Conservation (phyloP, 148 eudicot genomes). For the Rhododendron simsii region DNA sequence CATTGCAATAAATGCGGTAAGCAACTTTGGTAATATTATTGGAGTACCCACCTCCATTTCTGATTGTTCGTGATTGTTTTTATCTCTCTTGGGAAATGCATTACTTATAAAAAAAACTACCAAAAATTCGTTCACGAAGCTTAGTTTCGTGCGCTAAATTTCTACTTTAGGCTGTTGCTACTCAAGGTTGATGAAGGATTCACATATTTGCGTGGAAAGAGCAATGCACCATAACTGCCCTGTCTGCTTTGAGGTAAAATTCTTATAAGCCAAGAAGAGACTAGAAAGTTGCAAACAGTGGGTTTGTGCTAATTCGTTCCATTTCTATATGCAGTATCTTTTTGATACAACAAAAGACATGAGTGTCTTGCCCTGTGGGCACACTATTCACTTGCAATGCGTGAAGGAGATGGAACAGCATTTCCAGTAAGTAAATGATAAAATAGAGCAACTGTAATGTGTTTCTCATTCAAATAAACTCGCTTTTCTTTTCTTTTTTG, state of each 20-base stretch:
- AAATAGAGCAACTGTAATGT: background rate
- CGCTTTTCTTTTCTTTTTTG: background rate
- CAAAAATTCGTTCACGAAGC: background rate
- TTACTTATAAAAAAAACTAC: background rate
- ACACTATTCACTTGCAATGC: constrained; percentile 39
- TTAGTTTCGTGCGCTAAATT: background rate
- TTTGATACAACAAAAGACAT: constrained; percentile 34
- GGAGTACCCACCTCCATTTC: background rate
- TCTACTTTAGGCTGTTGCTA: constrained; percentile 61
- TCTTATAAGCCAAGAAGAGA: background rate
- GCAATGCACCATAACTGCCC: constrained; percentile 93
- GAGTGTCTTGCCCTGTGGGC: constrained; percentile 36
- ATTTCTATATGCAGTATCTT: constrained; percentile 25
- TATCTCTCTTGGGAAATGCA: background rate
- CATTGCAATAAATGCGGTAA: constrained; percentile 78
- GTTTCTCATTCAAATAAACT: background rate
- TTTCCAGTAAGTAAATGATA: constrained; percentile 23
- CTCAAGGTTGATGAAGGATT: constrained; percentile 48
- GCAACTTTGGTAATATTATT: background rate
- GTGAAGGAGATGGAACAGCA: constrained; percentile 38
- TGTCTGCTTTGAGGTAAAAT: constrained; percentile 69
- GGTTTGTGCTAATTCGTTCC: background rate
- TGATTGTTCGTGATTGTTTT: background rate
- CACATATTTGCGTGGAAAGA: constrained; percentile 68
- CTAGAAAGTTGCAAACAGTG: background rate